phyloP scores from a whole-genome alignment of 345 rosid species.

The Trapa bicornis region DNA sequence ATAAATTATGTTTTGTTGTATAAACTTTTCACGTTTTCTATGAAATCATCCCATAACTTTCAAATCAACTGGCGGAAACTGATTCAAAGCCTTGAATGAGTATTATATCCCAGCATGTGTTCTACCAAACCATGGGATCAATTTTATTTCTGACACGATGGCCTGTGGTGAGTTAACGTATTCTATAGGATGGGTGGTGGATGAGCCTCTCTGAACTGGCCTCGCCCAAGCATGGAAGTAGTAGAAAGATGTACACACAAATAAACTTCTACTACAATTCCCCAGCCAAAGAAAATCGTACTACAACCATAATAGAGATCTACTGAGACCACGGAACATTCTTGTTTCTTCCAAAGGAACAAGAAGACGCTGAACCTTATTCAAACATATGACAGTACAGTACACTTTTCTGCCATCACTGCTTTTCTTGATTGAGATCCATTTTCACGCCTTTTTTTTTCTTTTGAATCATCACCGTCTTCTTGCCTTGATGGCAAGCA shows the following conservation, averaged over 20 bases:
- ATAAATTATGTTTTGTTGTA: too few species aligned
- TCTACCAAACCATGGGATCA: too few species aligned
- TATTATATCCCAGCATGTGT: too few species aligned
- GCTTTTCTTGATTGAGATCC: neutral
- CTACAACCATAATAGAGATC: too few species aligned
- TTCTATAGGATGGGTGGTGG: constrained; percentile 56
- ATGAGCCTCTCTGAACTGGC: constrained; percentile 49
- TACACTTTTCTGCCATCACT: too few species aligned
- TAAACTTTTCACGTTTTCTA: too few species aligned
- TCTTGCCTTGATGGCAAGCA: neutral
- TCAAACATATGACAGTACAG: neutral
- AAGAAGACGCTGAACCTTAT: neutral
- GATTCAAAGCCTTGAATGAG: too few species aligned
- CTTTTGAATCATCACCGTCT: neutral
- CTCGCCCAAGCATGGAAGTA: constrained; percentile 84
- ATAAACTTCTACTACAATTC: constrained; percentile 6
- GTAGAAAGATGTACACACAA: constrained; percentile 84
- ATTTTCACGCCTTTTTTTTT: neutral
- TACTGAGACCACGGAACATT: too few species aligned
- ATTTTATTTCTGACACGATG: neutral
- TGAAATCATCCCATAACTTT: too few species aligned
- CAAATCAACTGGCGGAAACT: too few species aligned
- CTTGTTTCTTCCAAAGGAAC: too few species aligned
- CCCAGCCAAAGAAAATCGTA: too few species aligned
- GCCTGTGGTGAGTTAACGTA: neutral